Percentiles rank a stretch among this genome's conserved stretches.
Conservation (phyloP, 345 rosid genomes). For the Gossypium mustelinum region DNA sequence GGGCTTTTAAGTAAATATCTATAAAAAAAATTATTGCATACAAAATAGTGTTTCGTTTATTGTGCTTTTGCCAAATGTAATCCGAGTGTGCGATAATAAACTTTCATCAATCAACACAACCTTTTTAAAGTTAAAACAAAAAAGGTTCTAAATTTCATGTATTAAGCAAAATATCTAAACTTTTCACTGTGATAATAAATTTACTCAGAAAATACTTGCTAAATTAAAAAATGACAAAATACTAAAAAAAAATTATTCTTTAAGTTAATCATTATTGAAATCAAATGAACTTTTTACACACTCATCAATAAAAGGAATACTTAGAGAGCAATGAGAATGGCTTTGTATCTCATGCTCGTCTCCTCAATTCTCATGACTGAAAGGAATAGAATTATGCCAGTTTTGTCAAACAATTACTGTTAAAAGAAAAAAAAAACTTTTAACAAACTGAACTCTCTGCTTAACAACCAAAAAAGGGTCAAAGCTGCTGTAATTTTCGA, state of each 20-base stretch:
- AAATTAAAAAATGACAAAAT: neutral
- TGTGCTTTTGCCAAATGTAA: too few relatives aligned
- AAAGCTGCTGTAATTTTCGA: constrained; percentile 40
- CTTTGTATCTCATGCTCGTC: constrained; percentile 36
- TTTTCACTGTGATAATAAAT: too few relatives aligned
- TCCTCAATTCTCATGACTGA: constrained; percentile 20
- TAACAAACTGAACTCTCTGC: constrained; percentile 17
- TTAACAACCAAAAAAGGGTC: constrained; percentile 23
- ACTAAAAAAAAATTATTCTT: neutral
- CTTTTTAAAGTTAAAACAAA: too few relatives aligned
- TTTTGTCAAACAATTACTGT: constrained; percentile 32
- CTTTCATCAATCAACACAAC: too few relatives aligned
- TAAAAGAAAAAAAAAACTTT: neutral
- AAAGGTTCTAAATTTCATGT: too few relatives aligned
- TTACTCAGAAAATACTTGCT: too few relatives aligned
- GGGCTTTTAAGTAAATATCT: too few relatives aligned
- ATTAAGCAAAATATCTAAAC: too few relatives aligned
- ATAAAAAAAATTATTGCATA: too few relatives aligned
- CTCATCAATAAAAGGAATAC: constrained; percentile 27
- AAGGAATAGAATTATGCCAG: constrained; percentile 15
- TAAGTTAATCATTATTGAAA: neutral
- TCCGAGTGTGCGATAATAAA: too few relatives aligned
- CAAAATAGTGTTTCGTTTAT: too few relatives aligned
- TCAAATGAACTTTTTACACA: constrained; percentile 32
- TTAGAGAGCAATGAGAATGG: constrained; percentile 30